Base-by-base conservation (phyloP, 192 early-diverging fungal genomes). In the Coemansia sp. region DNA sequence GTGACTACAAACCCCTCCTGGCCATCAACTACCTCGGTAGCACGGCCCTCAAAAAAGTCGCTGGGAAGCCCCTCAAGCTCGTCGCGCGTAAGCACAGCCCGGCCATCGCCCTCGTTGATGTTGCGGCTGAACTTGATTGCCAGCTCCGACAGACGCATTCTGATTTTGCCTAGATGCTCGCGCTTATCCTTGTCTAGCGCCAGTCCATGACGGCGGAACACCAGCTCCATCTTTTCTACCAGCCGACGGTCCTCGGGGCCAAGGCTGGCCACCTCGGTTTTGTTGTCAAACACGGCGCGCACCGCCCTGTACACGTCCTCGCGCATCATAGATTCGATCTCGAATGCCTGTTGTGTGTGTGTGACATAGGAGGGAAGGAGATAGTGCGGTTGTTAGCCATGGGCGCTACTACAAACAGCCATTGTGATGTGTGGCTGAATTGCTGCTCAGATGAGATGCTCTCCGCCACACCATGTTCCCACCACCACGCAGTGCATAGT, bases 31-130 rank as follows among this genome's bases (percentile, higher is more conserved):
- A 74, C 81, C 60, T 73, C 74, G 28, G 82, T 91, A 45, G 67
- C 68, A 21, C 87, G 77, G 24, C 85, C 85, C 18, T 84, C 88
- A 48, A 92, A 81, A 67, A 88, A 92, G 60, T 87, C 85, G 53
- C 85, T 86, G 9, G 88, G 88, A 73, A 95, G 80, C 7, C 90
- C 92, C 21, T 86, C 89, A 24, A 92, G 83, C 66, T 92, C 87
- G 20, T 87, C 76, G 18, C 71, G 71, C 42, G 82, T 80, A 39
- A 85, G 73, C 36, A 68, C 61, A 57, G 77, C 75, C 33, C 76
- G 72, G 23, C 83, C 88, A 36, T 79, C 85, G 59, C 85, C 90
- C 65, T 92, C 89, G 61, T 86, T 88, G 72, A 88, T 48, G 62
- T 86, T 91, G 73, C 90, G 87, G 65, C 76, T 83, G 65, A 90